Percentiles rank a stretch among this genome's conserved stretches.
Evolutionary conservation across 1,284 basidiomycete species (phyloP).

Genomic region (Leccinum glutinopallens): DNA sequence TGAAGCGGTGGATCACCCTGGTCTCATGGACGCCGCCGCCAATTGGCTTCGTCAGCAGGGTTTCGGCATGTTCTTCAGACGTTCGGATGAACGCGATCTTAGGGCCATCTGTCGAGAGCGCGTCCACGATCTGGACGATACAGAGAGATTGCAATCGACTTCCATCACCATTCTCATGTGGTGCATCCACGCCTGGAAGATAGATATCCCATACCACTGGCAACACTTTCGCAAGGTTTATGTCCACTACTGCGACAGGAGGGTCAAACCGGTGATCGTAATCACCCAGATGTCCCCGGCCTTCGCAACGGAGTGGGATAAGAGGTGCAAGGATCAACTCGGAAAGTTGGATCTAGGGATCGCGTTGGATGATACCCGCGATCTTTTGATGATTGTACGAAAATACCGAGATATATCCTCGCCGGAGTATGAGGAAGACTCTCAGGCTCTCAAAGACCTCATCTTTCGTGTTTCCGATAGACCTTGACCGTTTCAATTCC

Average conservation of each 20-base stretch:
- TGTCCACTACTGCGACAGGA: slow-evolving; percentile 28
- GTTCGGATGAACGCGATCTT: slow-evolving; percentile 27
- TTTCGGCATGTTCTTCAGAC: slow-evolving; percentile 20
- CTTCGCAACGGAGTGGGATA: slow-evolving; percentile 24
- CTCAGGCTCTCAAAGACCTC: slow-evolving; percentile 23
- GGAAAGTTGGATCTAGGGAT: slow-evolving; percentile 14
- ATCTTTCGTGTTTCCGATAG: slow-evolving; percentile 20
- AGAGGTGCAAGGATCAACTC: slow-evolving; percentile 25
- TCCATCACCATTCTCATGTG: slow-evolving; percentile 27
- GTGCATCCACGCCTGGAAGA: slow-evolving; percentile 36
- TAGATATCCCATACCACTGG: slow-evolving; percentile 31
- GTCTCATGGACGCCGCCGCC: slow-evolving; percentile 25
- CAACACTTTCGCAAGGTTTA: slow-evolving; percentile 31
- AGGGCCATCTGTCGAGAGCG: slow-evolving; percentile 21
- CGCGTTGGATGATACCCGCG: not conserved
- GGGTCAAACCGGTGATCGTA: slow-evolving; percentile 29
- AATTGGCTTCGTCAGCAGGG: slow-evolving; percentile 32
- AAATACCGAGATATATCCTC: slow-evolving; percentile 19
- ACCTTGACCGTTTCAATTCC: slow-evolving; percentile 7
- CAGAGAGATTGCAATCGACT: slow-evolving; percentile 12
- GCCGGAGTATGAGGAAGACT: slow-evolving; percentile 26
- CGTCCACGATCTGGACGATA: slow-evolving; percentile 15
- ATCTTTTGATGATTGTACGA: slow-evolving; percentile 22
- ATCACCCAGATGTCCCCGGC: slow-evolving; percentile 31
- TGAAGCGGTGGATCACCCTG: slow-evolving; percentile 30